These are phyloP conservation scores for Colletotrichum sp. DNA, from an alignment of 2,329 filamentous ascomycete genomes.

Conservation along the genomic window DNA sequence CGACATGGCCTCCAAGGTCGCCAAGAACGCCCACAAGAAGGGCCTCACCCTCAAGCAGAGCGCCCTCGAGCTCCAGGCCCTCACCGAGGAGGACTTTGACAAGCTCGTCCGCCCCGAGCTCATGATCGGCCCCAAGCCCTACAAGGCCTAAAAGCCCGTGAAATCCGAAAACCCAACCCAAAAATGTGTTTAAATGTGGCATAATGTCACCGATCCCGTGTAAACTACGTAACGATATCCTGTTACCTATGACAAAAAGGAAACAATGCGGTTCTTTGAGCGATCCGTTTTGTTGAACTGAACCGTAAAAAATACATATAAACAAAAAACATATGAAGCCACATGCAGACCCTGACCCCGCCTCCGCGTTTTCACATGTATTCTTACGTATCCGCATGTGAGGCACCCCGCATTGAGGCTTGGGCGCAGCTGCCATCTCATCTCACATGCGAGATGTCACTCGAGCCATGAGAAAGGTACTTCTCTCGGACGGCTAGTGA, in stretches of 20 bases:
- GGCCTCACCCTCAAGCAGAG: constrained; percentile 91
- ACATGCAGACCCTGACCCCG: neutral
- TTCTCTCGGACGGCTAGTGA: neutral
- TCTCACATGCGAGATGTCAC: neutral
- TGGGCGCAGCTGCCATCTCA: neutral
- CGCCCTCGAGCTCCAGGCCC: constrained; percentile 89
- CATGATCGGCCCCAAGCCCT: constrained; percentile 84
- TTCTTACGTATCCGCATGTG: neutral
- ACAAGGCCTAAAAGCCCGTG: constrained; percentile 48
- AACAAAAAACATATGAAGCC: neutral
- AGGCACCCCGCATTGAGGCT: neutral
- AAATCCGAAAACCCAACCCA: neutral
- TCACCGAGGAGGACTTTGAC: constrained; percentile 91
- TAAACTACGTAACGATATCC: constrained; percentile 20
- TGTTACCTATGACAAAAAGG: constrained; percentile 13
- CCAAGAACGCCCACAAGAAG: constrained; percentile 99
- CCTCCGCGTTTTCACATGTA: constrained; percentile 3
- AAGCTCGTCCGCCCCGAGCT: constrained; percentile 88
- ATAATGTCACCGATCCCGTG: neutral
- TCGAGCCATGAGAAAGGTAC: neutral
- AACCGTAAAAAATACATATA: neutral
- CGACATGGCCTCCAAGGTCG: constrained; percentile 95
- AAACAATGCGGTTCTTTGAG: constrained; percentile 11
- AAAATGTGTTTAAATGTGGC: neutral
- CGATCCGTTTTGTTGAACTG: constrained; percentile 1